Conservation (phyloP, 1,284 basidiomycete species). For the Athelia sp. region DNA sequence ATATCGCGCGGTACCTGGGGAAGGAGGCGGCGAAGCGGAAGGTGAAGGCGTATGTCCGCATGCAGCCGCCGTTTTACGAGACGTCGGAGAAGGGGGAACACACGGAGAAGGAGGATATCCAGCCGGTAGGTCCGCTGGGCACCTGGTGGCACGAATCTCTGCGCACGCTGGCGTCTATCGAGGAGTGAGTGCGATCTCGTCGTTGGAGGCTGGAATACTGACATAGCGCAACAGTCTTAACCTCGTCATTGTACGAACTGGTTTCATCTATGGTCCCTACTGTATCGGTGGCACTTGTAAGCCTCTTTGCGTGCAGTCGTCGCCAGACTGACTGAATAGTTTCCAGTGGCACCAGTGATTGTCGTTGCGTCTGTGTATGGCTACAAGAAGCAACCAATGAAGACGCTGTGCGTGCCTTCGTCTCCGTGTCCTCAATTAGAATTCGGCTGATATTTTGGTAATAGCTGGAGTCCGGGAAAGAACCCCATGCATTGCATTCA, state of each 20-base stretch:
- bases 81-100: slow-evolving; percentile 63
- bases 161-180: slow-evolving; percentile 69
- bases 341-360: slow-evolving; percentile 57
- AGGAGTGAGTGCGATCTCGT: slow-evolving; percentile 42
- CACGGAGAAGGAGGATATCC: slow-evolving; percentile 71
- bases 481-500: slow-evolving; percentile 80
- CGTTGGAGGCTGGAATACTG: neutral
- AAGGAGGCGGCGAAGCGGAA: slow-evolving; percentile 61
- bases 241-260: slow-evolving; percentile 71
- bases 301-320: slow-evolving; percentile 19
- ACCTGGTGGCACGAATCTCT: slow-evolving; percentile 90
- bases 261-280: slow-evolving; percentile 74
- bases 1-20: slow-evolving; percentile 65
- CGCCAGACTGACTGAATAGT: slow-evolving; percentile 12
- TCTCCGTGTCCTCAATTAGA: slow-evolving; percentile 2
- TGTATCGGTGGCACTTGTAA: slow-evolving; percentile 61
- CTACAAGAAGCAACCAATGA: slow-evolving; percentile 82
- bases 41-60: slow-evolving; percentile 73
- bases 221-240: slow-evolving; percentile 52
- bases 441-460: slow-evolving; percentile 7
- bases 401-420: slow-evolving; percentile 58
- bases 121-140: slow-evolving; percentile 70
- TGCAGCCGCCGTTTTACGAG: slow-evolving; percentile 82
- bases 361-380: slow-evolving; percentile 82
- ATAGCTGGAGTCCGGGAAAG: slow-evolving; percentile 73